Base-by-base conservation (phyloP, 805 yeast species). In the Yarrowia sp. region DNA sequence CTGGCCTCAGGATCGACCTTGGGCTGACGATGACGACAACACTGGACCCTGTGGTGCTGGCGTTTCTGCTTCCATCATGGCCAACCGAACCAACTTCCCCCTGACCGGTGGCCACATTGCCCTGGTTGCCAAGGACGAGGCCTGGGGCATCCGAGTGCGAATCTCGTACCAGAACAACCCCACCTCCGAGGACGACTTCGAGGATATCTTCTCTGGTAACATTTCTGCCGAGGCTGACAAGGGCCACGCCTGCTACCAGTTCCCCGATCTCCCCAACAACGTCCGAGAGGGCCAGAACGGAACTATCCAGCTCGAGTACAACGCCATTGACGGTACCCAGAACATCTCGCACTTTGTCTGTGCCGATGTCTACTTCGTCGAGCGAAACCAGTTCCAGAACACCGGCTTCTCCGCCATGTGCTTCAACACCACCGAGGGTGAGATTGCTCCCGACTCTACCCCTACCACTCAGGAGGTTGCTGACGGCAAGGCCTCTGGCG, bases 11-110 rank as follows among this genome's bases (percentile, higher is more conserved):
- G 77, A 72, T 62, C 76, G 82, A 72, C 77, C 73, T 64, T 78
- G 82, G 82, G 70, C 77, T 22, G 80, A 73, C 49, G 80, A 76
- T 51, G 72, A 73, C 21, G 81, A 78, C 66, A 76, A 76, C 65
- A 69, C 72, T 32, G 79, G 80, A 10, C 82, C 82, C 64, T 78
- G 82, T 70, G 82, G 82, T 53, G 72, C 79, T 6, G 70, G 74
- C 44, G 70, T 73, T 16, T 67, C 71, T 41, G 42, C 58, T 21
- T 19, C 25, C 18, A 68, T 70, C 16, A 61, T n/a, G n/a, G n/a
- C 63, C 21, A 76, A 78, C 70, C 77, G 82, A 71, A 68, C 80
- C 9, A 74, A 75, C 7, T 78, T 78, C 73, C 81, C 82, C 39
- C 66, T 78, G 60, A 79, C 76, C 65, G 78, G 78, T 55, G 82